Evolutionary conservation across 371 early-diverging fungal species (phyloP).

Genomic region (Rhizoclosmatium hyalinum): DNA sequence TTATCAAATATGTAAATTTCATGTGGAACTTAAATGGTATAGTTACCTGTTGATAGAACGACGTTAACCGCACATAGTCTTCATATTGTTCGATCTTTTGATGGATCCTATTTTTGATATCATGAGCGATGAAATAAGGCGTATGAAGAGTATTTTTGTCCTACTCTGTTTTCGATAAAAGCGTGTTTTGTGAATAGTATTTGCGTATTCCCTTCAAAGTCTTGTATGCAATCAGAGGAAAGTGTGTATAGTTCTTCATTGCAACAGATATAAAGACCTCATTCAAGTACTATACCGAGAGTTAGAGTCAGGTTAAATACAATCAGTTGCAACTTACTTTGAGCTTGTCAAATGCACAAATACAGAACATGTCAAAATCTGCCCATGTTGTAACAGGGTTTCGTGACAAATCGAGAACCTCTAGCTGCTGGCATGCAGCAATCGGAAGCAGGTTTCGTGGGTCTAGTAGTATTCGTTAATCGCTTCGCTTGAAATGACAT

Average conservation of each 20-base stretch:
- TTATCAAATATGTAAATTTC: not conserved
- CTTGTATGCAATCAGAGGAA: slow-evolving; percentile 9
- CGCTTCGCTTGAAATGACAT: not conserved
- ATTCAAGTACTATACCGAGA: not conserved
- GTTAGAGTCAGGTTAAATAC: not conserved
- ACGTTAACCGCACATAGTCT: slow-evolving; percentile 18
- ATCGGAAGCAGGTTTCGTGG: slow-evolving; percentile 32
- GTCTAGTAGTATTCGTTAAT: slow-evolving; percentile 16
- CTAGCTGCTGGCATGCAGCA: slow-evolving; percentile 38
- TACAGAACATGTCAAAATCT: slow-evolving; percentile 25
- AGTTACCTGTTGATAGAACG: slow-evolving; percentile 28
- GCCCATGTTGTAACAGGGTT: slow-evolving; percentile 33
- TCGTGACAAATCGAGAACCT: slow-evolving; percentile 31
- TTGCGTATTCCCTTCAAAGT: slow-evolving; percentile 16
- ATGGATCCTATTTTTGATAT: slow-evolving; percentile 19
- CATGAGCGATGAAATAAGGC: not conserved
- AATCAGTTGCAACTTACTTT: slow-evolving; percentile 27
- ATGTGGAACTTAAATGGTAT: not conserved
- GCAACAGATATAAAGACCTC: slow-evolving; percentile 7
- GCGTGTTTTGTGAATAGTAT: slow-evolving; percentile 4
- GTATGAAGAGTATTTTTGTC: not conserved
- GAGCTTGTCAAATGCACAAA: slow-evolving; percentile 29
- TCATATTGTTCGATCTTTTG: slow-evolving; percentile 22
- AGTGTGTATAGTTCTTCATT: not conserved
- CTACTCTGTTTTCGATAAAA: slow-evolving; percentile 7